Evolutionary conservation across 768 basidiomycete species (phyloP), one percentile per base, ranked within the genome.

Genomic region (Auricularia auricula-judae): DNA sequence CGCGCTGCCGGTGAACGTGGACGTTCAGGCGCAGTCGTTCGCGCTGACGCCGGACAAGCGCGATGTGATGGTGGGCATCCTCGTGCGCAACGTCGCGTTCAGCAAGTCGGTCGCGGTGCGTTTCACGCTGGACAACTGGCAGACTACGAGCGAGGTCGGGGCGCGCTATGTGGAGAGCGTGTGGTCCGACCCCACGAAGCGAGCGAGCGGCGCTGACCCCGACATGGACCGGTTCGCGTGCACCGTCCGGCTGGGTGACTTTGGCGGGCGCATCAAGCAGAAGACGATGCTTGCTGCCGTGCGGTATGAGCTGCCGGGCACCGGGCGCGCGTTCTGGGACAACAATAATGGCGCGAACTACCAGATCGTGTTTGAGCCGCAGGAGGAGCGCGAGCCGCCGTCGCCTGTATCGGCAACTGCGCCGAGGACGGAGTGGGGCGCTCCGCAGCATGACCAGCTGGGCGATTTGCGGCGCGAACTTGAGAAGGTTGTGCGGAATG

Each of bases 51-150:
- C 21, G 10, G 56, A 59, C 56, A 59, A 59, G 56, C 56, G 56
- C 33, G 56, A 59, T 33, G 56, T 59, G 16, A 8, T 7, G 23
- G 34, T 59, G 8, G 79, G 78, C 47, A 82, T 93, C 56, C 84
- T 86, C 60, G 90, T 96, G 65, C 82, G 86, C 70, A 98, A 98
- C 73, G 72, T 98, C 62, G 85, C 92, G 7, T 98, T 86, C 76
- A 81, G 88, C 70, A 98, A 98, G 77, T 84, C 84, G 80, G 81
- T 98, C 62, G 88, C 86, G 4, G 84, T 93, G 23, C 85, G 96
- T 34, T 98, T 97, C 75, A 98, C 96, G 1, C 83, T 95, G 69
- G 96, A 98, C 72, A 81, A 80, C 69, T 98, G 96, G 96, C 92
- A 93, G 74, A 99, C 96, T 56, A 95, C 92, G 65, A 90, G 88